Evolutionary conservation across 208 protist genomes (phyloP).

Genomic region (Trypanosoma caninum): DNA sequence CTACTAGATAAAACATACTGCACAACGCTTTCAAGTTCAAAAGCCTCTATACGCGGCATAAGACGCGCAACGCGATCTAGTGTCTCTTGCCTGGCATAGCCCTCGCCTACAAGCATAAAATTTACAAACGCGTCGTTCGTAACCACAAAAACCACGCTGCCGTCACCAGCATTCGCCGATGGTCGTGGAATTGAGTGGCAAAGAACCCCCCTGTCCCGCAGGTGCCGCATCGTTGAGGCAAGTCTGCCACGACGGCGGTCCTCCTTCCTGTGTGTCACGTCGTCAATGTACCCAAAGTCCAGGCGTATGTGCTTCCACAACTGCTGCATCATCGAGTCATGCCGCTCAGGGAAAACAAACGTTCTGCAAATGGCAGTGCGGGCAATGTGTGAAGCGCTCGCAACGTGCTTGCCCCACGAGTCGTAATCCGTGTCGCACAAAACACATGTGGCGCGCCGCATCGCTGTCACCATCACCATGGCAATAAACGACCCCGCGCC

Average conservation of each 20-base stretch:
- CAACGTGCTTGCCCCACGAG: slow-evolving; percentile 44
- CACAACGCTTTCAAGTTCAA: slow-evolving; percentile 45
- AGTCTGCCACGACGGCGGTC: slow-evolving; percentile 54
- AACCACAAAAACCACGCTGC: slow-evolving; percentile 5
- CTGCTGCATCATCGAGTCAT: slow-evolving; percentile 55
- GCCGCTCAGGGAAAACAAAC: slow-evolving; percentile 52
- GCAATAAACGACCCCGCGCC: background rate
- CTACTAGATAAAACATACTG: slow-evolving; percentile 49
- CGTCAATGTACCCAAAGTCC: slow-evolving; percentile 65
- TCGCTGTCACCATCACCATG: background rate
- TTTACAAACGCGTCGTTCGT: slow-evolving; percentile 39
- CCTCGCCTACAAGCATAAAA: slow-evolving; percentile 42
- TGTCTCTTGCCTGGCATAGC: slow-evolving; percentile 45
- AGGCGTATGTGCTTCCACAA: slow-evolving; percentile 72
- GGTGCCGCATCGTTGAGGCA: slow-evolving; percentile 47
- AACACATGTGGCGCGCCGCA: slow-evolving; percentile 15
- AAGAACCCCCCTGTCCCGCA: slow-evolving; percentile 45
- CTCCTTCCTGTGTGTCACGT: slow-evolving; percentile 44
- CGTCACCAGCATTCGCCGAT: background rate
- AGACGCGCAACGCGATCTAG: slow-evolving; percentile 64
- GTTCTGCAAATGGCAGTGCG: slow-evolving; percentile 46
- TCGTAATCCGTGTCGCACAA: slow-evolving; percentile 30
- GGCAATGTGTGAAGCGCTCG: slow-evolving; percentile 40
- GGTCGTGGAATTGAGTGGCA: slow-evolving; percentile 33
- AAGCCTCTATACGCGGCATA: slow-evolving; percentile 33